Evolutionary conservation across 2,329 filamentous ascomycete genomes (phyloP).

Genomic region (Triangularia verruculosa): DNA sequence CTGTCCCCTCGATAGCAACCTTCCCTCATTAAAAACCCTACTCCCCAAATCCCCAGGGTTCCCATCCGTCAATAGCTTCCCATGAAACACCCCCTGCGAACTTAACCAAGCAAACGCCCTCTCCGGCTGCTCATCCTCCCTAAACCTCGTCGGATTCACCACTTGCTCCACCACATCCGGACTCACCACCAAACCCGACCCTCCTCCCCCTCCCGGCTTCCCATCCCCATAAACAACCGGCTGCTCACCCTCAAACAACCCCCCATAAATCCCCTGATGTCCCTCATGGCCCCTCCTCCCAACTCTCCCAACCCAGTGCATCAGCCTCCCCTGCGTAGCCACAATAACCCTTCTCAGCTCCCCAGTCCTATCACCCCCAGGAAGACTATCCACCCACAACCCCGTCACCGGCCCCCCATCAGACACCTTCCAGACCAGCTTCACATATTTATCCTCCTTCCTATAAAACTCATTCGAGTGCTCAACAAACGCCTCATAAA

Average conservation of each 20-base stretch:
- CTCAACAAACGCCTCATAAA: constrained; percentile 95
- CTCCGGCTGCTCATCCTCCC: constrained; percentile 60
- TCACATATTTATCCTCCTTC: constrained; percentile 89
- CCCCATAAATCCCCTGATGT: constrained; percentile 79
- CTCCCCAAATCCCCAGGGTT: constrained; percentile 63
- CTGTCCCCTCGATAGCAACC: constrained; percentile 70
- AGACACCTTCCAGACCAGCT: constrained; percentile 74
- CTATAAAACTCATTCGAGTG: constrained; percentile 92
- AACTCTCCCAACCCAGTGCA: constrained; percentile 77
- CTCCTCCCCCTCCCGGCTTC: not conserved
- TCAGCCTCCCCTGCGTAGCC: constrained; percentile 71
- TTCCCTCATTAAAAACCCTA: constrained; percentile 75
- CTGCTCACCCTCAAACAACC: constrained; percentile 82
- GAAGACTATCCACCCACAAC: constrained; percentile 75
- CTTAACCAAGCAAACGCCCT: constrained; percentile 88
- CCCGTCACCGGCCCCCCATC: constrained; percentile 83
- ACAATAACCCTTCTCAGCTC: constrained; percentile 78
- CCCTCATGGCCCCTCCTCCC: constrained; percentile 73
- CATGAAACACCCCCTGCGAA: constrained; percentile 81
- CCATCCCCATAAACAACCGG: constrained; percentile 71
- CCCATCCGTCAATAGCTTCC: constrained; percentile 66
- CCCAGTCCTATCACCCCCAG: constrained; percentile 42
- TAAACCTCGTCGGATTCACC: constrained; percentile 32
- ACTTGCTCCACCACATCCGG: constrained; percentile 64
- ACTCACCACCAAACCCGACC: constrained; percentile 63